Conservation (phyloP, 306 rosid species). For the Quercus ilex region DNA sequence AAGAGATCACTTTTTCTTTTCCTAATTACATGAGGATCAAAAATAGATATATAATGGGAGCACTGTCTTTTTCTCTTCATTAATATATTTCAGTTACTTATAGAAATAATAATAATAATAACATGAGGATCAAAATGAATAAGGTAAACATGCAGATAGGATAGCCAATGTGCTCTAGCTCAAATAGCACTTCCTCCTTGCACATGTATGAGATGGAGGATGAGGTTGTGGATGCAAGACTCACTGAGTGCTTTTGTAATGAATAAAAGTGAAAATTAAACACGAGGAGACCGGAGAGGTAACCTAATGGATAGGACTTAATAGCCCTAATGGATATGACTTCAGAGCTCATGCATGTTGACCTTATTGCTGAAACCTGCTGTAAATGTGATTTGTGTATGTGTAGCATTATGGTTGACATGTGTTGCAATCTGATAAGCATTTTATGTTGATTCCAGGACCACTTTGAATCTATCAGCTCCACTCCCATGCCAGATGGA, state of each 20-base stretch:
- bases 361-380: not conserved
- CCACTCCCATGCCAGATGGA: constrained; percentile 77
- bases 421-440: not conserved
- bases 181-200: not conserved
- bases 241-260: not conserved
- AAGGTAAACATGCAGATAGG: not conserved
- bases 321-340: too few species aligned
- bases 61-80: too few species aligned
- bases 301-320: not conserved
- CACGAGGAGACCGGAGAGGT: not conserved
- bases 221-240: not conserved
- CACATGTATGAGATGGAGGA: not conserved
- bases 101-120: too few species aligned
- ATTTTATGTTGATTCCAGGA: constrained; percentile 42
- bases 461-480: constrained; percentile 48
- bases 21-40: too few species aligned
- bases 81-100: too few species aligned
- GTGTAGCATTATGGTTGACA: constrained; percentile 8
- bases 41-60: too few species aligned
- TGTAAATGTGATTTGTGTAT: constrained; percentile 1
- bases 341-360: not conserved
- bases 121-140: too few species aligned
- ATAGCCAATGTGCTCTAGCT: not conserved
- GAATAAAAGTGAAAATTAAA: not conserved
- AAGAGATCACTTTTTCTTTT: too few species aligned